Base-by-base conservation (phyloP, 2,329 filamentous ascomycete genomes). In the Alternaria conjuncta region DNA sequence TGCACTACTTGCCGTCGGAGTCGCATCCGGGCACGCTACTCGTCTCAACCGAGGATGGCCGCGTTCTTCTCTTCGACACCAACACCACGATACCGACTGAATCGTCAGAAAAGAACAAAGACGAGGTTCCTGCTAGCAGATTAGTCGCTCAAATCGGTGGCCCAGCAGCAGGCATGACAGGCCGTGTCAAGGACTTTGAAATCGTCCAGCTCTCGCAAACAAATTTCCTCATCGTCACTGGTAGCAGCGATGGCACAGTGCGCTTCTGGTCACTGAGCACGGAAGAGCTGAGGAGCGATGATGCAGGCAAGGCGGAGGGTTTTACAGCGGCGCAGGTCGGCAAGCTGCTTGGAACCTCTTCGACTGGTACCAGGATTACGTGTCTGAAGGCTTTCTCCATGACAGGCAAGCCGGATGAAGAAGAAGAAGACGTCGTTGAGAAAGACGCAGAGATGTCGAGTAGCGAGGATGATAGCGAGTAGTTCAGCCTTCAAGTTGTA, bases 171-270 rank as follows among this genome's bases (percentile, higher is more conserved):
- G 90, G 89, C 0, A 86, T 96, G 54, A 81, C 82, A 3, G 87
- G 88, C 11, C 89, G 96, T 55, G 89, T 98, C 79, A 99, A 98
- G 82, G 94, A 97, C 76, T 97, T 98, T 79, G 87, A 89, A 63
- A 81, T 94, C 32, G 72, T 96, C 53, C 76, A 80, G 12, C 63
- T 85, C 3, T 74, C 80, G 55, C 73, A 78, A 45, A 73, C 80
- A 60, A 80, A 72, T 73, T 82, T 75, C 65, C 85, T 85, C 61
- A 83, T 97, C 45, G 84, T 93, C 6, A 89, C 93, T 7, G 94
- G 87, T 7, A 90, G 92, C 80, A 98, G 94, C 76, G 93, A 97
- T 72, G 96, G 96, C 30, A 87, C 89, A 54, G 82, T 97, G n/a
- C 88, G 93, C 55, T 73, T 97, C 15, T 98, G 94, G 91, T 86